phyloP scores from a whole-genome alignment of 2,329 filamentous ascomycete genomes.

The Neofusicoccum kwambonambiense region DNA sequence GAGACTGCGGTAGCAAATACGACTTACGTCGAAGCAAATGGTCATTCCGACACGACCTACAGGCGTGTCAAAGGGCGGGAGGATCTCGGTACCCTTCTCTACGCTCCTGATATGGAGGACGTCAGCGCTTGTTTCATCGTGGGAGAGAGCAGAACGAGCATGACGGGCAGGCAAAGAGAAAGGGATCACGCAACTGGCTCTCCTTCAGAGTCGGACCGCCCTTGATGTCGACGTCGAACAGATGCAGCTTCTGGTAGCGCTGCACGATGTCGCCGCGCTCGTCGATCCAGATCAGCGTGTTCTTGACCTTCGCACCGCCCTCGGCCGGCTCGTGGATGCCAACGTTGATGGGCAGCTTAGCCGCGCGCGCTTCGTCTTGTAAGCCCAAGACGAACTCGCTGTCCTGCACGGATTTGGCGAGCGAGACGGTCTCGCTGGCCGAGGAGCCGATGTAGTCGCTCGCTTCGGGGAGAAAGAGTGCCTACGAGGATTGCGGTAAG shows the following conservation, averaged over 20 bases:
- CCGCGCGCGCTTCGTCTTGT: constrained; percentile 62
- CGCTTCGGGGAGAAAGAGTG: constrained; percentile 89
- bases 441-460: constrained; percentile 80
- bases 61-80: constrained; percentile 68
- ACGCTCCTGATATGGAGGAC: constrained; percentile 49
- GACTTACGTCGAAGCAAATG: constrained; percentile 78
- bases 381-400: constrained; percentile 78
- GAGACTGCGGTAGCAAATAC: too few species aligned
- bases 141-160: not conserved
- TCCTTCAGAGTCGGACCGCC: constrained; percentile 61
- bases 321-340: constrained; percentile 76
- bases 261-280: constrained; percentile 58
- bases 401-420: constrained; percentile 64
- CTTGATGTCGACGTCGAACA: constrained; percentile 72
- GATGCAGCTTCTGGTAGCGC: constrained; percentile 83
- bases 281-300: constrained; percentile 67
- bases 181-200: constrained; percentile 44
- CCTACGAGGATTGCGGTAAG: constrained; percentile 41
- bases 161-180: not conserved
- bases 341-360: constrained; percentile 73
- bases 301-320: constrained; percentile 55
- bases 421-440: constrained; percentile 64
- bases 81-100: constrained; percentile 63
- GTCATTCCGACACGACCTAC: constrained; percentile 74
- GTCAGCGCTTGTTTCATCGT: not conserved